Base-by-base conservation (phyloP, 2,329 filamentous ascomycete species). In the Beauveria rudraprayagi region DNA sequence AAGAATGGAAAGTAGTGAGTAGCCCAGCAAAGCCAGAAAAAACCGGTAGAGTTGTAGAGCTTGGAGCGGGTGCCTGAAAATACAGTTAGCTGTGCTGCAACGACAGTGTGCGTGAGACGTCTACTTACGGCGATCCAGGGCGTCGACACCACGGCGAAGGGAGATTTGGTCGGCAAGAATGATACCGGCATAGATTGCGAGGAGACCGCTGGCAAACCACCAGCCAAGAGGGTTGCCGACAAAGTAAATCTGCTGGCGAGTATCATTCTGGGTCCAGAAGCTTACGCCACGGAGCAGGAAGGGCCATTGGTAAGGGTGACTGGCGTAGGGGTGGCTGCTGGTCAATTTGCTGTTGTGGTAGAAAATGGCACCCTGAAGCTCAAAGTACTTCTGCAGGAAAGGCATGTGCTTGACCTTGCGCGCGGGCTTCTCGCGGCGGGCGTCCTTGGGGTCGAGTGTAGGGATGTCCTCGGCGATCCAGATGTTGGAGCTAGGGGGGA, bases 281-380 rank as follows among this genome's bases (percentile, higher is more conserved):
- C 92, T 97, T 68, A 99, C 93, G 76, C 94, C 94, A 34, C 94
- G 88, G 61, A 99, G 85, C 71, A 99, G 82, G 84, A 99, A 97
- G 1, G 94, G 94, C 94, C 94, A 99, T 71, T 96, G 91, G 78
- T 95, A 94, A 7, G 94, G 94, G 72, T 92, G 88, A 69, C 91
- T 96, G 47, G 94, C 85, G 74, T 99, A 99, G 1, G 94, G 94
- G 74, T 99, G 94, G 72, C 91, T 96, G 78, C 92, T 95, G 50
- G 94, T 99, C 71, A 99, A 80, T 69, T 95, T 93, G 75, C 92
- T 97, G 83, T 99, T 99, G 82, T 99, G 94, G 83, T 90, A 93
- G 83, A 99, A 99, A 92, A 99, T 99, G 69, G 92, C 91, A 55
- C 93, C 86, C 77, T 99, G 94, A 62, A 99, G 83, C 79, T 99